Evolutionary conservation across 2,329 filamentous ascomycete species (phyloP).

Genomic region (Botrytis paeoniae): DNA sequence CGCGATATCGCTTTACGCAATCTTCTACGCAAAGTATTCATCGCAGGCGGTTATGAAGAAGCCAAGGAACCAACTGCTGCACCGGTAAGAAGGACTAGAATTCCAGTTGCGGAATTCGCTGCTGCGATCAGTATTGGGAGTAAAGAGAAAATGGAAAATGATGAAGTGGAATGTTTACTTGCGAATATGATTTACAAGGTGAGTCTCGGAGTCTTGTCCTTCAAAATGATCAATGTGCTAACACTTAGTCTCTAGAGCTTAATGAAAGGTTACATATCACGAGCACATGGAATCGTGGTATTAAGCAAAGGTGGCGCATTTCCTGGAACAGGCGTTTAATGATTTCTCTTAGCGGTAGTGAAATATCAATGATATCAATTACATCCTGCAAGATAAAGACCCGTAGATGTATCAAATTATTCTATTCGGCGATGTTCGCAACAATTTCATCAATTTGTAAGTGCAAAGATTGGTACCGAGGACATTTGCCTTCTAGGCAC

Average conservation of each 20-base stretch:
- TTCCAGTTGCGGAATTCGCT: constrained; percentile 80
- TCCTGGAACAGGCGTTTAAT: constrained; percentile 74
- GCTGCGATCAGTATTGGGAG: constrained; percentile 77
- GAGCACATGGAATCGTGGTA: constrained; percentile 85
- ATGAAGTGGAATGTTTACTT: constrained; percentile 93
- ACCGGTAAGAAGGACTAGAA: constrained; percentile 67
- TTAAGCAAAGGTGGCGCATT: constrained; percentile 92
- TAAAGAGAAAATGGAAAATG: constrained; percentile 67
- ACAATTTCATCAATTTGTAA: not conserved
- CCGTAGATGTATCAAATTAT: not conserved
- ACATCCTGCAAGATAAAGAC: not conserved
- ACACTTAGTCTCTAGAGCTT: constrained; percentile 32
- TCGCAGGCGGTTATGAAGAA: constrained; percentile 79
- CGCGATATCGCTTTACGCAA: constrained; percentile 92
- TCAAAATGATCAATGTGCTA: not conserved
- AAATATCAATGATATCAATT: not conserved
- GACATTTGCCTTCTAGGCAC: not conserved
- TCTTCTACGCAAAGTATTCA: constrained; percentile 84
- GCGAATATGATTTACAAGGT: constrained; percentile 99
- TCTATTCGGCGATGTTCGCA: not conserved
- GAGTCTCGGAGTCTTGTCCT: constrained; percentile 33
- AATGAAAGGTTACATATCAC: constrained; percentile 98
- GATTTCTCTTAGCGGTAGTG: not conserved
- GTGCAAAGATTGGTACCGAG: not conserved
- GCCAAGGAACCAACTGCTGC: constrained; percentile 64